phyloP scores from a whole-genome alignment of 1,284 basidiomycete species.

The Boletellus deceptivus region DNA sequence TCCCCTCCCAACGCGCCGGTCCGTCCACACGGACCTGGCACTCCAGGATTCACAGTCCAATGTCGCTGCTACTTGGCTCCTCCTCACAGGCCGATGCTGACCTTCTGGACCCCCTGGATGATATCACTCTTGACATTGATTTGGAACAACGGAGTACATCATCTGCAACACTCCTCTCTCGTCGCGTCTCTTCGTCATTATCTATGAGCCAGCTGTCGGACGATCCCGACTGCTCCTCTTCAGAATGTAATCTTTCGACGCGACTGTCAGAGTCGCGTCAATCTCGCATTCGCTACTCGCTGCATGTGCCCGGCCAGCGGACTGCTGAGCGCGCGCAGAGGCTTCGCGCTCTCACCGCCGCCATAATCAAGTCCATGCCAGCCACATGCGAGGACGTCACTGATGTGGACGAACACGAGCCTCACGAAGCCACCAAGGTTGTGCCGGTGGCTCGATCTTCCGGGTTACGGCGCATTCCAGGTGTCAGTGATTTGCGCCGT shows the following conservation, averaged over 20 bases:
- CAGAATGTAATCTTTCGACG: constrained; percentile 1
- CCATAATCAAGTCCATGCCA: constrained; percentile 25
- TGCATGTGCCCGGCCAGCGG: constrained; percentile 28
- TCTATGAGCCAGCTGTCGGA: neutral
- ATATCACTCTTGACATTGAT: constrained; percentile 17
- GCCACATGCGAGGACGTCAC: constrained; percentile 24
- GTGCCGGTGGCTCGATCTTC: constrained; percentile 1
- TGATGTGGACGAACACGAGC: constrained; percentile 12
- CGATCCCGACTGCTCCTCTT: constrained; percentile 10
- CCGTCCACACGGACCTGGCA: constrained; percentile 9
- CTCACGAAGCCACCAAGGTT: neutral
- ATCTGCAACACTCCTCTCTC: constrained; percentile 25
- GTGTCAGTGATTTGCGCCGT: constrained; percentile 24
- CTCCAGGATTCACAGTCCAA: constrained; percentile 17
- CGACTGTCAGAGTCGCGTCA: constrained; percentile 8
- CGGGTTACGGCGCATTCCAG: constrained; percentile 26
- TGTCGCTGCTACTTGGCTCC: constrained; percentile 6
- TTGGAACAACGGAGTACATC: constrained; percentile 21
- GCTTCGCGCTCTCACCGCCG: constrained; percentile 31
- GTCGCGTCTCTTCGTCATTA: constrained; percentile 6
- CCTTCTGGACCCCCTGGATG: constrained; percentile 10
- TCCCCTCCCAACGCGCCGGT: constrained; percentile 4
- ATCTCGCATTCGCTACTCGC: constrained; percentile 9
- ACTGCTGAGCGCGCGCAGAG: constrained; percentile 21
- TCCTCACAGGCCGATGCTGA: neutral